Percentiles rank a stretch among this genome's conserved stretches.
phyloP scores from a whole-genome alignment of 2,329 filamentous ascomycete genomes.

The Myriosclerotinia duriaeana region DNA sequence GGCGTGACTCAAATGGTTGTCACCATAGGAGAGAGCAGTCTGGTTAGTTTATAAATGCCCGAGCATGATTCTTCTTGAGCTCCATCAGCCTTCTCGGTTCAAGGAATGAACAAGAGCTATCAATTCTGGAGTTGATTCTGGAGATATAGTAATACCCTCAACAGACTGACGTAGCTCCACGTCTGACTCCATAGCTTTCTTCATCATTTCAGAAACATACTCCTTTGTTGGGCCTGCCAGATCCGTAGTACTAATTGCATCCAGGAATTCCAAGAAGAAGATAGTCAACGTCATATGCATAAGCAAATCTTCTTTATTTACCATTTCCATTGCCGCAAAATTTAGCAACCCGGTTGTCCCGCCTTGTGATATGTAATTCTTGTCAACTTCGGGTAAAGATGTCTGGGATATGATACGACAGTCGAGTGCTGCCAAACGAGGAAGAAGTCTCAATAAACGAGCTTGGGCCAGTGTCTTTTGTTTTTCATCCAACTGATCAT shows the following conservation, averaged over 20 bases:
- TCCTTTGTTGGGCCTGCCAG: constrained; percentile 34
- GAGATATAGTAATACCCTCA: constrained; percentile 34
- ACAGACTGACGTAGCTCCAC: constrained; percentile 36
- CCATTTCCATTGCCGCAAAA: constrained; percentile 40
- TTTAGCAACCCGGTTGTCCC: constrained; percentile 36
- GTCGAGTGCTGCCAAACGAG: constrained; percentile 37
- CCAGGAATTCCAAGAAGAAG: constrained; percentile 40
- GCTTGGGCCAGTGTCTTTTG: constrained; percentile 42
- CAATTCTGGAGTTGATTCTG: constrained; percentile 36
- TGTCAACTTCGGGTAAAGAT: constrained; percentile 37
- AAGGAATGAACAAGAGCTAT: constrained; percentile 30
- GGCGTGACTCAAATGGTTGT: no score
- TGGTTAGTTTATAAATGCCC: neutral
- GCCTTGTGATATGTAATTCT: constrained; percentile 27
- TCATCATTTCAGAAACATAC: constrained; percentile 35
- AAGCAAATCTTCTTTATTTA: constrained; percentile 40
- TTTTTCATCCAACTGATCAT: constrained; percentile 36
- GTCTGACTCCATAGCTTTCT: constrained; percentile 35
- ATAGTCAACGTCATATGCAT: constrained; percentile 42
- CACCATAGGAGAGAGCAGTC: neutral
- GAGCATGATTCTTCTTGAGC: constrained; percentile 28
- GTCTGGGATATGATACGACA: constrained; percentile 34
- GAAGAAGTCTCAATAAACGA: constrained; percentile 39
- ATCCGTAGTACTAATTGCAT: constrained; percentile 37
- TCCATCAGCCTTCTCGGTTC: constrained; percentile 21